A percentile compares a stretch with the other conserved stretches of the same genome.
Evolutionary conservation across 1,139 yeast species (phyloP).

Genomic region (Candida glucosophila): DNA sequence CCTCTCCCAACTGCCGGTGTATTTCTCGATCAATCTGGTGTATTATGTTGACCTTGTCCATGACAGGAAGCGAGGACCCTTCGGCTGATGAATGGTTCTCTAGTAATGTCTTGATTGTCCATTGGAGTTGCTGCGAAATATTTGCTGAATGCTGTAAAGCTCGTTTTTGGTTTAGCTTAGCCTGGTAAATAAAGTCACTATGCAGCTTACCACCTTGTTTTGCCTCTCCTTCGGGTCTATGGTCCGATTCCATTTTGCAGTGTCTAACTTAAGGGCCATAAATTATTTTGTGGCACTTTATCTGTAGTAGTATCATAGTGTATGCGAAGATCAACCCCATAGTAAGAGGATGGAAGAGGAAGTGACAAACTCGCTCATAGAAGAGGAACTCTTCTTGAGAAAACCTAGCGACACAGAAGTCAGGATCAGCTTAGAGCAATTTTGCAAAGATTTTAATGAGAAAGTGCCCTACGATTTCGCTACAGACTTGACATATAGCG

Average conservation of each 20-base stretch:
- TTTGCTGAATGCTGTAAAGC: slow-evolving; percentile 20
- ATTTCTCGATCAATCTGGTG: slow-evolving; percentile 33
- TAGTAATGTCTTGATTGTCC: slow-evolving; percentile 16
- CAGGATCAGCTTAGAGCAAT: slow-evolving; percentile 4
- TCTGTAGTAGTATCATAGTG: too few relatives aligned
- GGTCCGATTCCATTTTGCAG: too few relatives aligned
- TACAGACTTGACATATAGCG: slow-evolving; percentile 10
- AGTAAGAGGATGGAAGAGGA: not conserved
- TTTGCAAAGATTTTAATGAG: slow-evolving; percentile 2
- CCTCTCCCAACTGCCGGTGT: slow-evolving; percentile 24
- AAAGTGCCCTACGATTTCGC: slow-evolving; percentile 5
- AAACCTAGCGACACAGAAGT: slow-evolving; percentile 5
- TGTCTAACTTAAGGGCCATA: too few relatives aligned
- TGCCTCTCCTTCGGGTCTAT: too few relatives aligned
- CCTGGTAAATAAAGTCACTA: slow-evolving; percentile 21
- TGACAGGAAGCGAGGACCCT: slow-evolving; percentile 16
- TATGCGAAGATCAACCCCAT: too few relatives aligned
- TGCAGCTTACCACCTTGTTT: slow-evolving; percentile 11
- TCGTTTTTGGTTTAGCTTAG: slow-evolving; percentile 27
- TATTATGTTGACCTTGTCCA: slow-evolving; percentile 38
- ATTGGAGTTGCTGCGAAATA: slow-evolving; percentile 20
- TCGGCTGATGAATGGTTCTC: slow-evolving; percentile 20
- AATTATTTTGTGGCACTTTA: too few relatives aligned
- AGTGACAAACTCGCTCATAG: not conserved
- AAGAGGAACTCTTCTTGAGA: slow-evolving; percentile 8